phyloP scores from a whole-genome alignment of 148 eudicot genomes.

The Vaccinium vitisidaea region DNA sequence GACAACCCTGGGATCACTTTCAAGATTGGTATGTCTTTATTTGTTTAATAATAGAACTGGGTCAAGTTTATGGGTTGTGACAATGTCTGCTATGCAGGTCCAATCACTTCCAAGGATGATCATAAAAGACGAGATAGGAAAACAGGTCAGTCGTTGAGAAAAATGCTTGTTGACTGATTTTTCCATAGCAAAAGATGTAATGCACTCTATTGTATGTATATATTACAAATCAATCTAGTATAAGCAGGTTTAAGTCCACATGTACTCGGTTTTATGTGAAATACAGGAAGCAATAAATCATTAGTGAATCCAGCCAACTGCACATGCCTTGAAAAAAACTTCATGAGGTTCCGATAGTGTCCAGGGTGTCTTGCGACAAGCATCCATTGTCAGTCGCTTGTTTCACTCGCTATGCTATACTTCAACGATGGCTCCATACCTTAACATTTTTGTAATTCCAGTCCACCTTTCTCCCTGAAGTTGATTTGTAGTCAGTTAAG shows the following conservation, averaged over 20 bases:
- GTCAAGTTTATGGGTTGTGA: conserved; percentile 11
- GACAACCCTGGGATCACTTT: conserved; percentile 96
- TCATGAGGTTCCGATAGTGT: too few relatives aligned
- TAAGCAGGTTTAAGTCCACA: not conserved
- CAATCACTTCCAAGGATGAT: conserved; percentile 99
- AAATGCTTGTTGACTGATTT: conserved; percentile 16
- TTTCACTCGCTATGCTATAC: too few relatives aligned
- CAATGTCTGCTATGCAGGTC: conserved; percentile 54
- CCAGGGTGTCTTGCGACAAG: too few relatives aligned
- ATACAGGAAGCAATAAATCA: not conserved
- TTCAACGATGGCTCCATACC: too few relatives aligned
- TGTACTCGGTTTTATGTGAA: not conserved
- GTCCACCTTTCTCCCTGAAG: not conserved
- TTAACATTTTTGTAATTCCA: not conserved
- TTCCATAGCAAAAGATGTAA: not conserved
- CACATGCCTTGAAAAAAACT: not conserved
- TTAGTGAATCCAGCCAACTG: not conserved
- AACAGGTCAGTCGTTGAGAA: conserved; percentile 63
- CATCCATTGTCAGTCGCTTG: too few relatives aligned
- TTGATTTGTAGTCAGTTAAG: not conserved
- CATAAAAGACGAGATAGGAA: conserved; percentile 94
- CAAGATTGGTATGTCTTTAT: conserved; percentile 67
- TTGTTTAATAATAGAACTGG: not conserved
- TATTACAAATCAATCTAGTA: not conserved
- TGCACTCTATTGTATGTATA: not conserved